Percentiles rank a stretch among this genome's conserved stretches.
Conservation (phyloP, 1,284 basidiomycete species). For the Rhodotorula sp. region DNA sequence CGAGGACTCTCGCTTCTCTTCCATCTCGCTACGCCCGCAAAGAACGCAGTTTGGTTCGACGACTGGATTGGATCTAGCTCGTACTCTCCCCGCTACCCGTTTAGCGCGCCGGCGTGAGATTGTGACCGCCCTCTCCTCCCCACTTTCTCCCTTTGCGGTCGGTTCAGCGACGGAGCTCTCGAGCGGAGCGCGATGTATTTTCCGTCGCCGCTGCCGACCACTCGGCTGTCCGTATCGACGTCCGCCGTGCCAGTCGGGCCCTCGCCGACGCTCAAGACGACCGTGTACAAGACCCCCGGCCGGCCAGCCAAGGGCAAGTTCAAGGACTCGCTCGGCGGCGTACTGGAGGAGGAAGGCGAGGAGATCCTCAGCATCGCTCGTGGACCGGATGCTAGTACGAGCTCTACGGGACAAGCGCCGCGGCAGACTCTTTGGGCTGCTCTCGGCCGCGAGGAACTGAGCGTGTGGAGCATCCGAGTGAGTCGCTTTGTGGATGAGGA, state of each 20-base stretch:
- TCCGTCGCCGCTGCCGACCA: constrained; percentile 35
- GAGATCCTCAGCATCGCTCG: constrained; percentile 30
- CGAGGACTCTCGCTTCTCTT: too few species aligned
- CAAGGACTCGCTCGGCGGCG: constrained; percentile 32
- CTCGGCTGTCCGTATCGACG: constrained; percentile 33
- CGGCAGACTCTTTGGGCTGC: constrained; percentile 26
- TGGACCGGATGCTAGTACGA: constrained; percentile 7
- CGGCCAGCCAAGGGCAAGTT: constrained; percentile 33
- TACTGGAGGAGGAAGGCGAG: constrained; percentile 41
- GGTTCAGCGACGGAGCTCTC: not conserved
- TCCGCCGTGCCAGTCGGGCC: constrained; percentile 31
- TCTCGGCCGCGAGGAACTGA: constrained; percentile 34
- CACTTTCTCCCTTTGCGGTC: not conserved
- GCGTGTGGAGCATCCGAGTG: constrained; percentile 33
- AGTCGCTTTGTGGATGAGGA: not conserved
- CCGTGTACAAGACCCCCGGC: constrained; percentile 28
- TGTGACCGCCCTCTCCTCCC: not conserved
- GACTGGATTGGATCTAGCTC: too few species aligned
- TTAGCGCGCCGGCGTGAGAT: too few species aligned
- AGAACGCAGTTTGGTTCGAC: too few species aligned
- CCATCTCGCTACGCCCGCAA: too few species aligned
- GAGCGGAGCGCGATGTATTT: constrained; percentile 28
- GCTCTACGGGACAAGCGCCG: not conserved
- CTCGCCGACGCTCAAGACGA: constrained; percentile 11
- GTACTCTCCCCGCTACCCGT: not conserved